Percentiles rank a stretch among this genome's conserved stretches.
Conservation (phyloP, 2,329 filamentous ascomycete genomes). For the Stagonosporopsis vannaccii region DNA sequence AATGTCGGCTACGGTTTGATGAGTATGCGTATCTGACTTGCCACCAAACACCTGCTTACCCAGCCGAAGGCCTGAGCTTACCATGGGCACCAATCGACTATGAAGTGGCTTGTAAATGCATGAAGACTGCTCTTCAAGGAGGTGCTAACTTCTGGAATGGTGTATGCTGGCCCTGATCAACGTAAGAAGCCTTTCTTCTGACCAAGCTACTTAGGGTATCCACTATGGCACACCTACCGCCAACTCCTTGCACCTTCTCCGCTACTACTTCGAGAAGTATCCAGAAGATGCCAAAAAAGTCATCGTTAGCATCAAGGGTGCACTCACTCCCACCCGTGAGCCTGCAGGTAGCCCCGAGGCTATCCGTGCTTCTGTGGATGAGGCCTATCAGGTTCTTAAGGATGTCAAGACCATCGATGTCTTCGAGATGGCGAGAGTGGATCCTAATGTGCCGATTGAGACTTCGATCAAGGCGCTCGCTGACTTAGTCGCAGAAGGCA, state of each 20-base stretch:
- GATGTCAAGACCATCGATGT: conserved; percentile 57
- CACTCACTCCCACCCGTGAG: conserved; percentile 41
- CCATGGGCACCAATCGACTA: neutral
- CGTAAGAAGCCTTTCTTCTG: neutral
- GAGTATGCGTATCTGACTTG: neutral
- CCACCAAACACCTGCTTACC: neutral
- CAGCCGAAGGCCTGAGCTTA: neutral
- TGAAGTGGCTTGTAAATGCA: neutral
- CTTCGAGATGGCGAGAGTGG: conserved; percentile 57
- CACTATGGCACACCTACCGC: conserved; percentile 54
- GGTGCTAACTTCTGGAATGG: conserved; percentile 3
- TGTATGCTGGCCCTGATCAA: neutral
- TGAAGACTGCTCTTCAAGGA: neutral
- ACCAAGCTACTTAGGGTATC: neutral
- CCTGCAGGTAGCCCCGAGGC: conserved; percentile 53
- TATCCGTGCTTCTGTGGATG: conserved; percentile 54
- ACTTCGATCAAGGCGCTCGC: conserved; percentile 52
- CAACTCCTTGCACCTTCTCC: conserved; percentile 58
- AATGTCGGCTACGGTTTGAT: neutral
- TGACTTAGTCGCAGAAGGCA: conserved; percentile 48
- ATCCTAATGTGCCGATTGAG: conserved; percentile 54
- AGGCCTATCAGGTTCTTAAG: conserved; percentile 54
- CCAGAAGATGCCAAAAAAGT: conserved; percentile 59
- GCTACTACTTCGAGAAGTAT: conserved; percentile 60
- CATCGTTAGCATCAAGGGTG: conserved; percentile 59